Percentiles rank a stretch among this genome's conserved stretches.
Conservation (phyloP, 2,329 filamentous ascomycete species). For the Xylaria arbuscula region DNA sequence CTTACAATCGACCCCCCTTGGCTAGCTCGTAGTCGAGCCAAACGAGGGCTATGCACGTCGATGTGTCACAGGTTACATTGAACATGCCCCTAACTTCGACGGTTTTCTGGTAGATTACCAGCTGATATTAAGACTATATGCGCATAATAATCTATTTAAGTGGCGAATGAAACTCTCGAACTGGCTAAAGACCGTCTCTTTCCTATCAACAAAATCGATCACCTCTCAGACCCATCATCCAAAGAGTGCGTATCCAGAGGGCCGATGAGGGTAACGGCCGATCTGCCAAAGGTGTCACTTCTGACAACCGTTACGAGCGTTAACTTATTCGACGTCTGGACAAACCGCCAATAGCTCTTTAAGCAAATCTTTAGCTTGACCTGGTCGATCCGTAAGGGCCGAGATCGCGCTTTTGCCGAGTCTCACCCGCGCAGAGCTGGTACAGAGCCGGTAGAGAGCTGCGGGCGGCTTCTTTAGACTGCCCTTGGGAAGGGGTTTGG, state of each 20-base stretch:
- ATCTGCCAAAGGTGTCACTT: slow-evolving; percentile 58
- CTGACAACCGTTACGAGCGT: slow-evolving; percentile 57
- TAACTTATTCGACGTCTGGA: slow-evolving; percentile 62
- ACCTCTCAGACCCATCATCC: slow-evolving; percentile 61
- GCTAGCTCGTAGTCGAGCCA: slow-evolving; percentile 58
- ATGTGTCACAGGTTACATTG: slow-evolving; percentile 59
- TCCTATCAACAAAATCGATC: slow-evolving; percentile 60
- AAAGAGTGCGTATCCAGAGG: slow-evolving; percentile 58
- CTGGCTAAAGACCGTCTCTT: slow-evolving; percentile 51
- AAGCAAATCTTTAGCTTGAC: slow-evolving; percentile 51
- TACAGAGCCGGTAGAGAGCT: slow-evolving; percentile 30
- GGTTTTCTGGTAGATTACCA: slow-evolving; percentile 55
- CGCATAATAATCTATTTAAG: slow-evolving; percentile 56
- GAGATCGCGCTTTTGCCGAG: slow-evolving; percentile 23
- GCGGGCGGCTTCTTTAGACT: slow-evolving; percentile 24
- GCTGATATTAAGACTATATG: slow-evolving; percentile 54
- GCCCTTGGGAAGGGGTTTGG: slow-evolving; percentile 31
- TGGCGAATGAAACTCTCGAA: slow-evolving; percentile 60
- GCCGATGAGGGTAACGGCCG: slow-evolving; percentile 65
- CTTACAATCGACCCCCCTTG: slow-evolving; percentile 49
- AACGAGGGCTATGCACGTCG: slow-evolving; percentile 58
- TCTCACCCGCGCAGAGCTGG: slow-evolving; percentile 24
- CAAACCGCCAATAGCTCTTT: slow-evolving; percentile 59
- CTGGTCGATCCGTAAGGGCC: slow-evolving; percentile 45
- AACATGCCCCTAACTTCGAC: slow-evolving; percentile 59